Conservation (phyloP, 257 asterid genomes). For the Ajuga chamaepitys region DNA sequence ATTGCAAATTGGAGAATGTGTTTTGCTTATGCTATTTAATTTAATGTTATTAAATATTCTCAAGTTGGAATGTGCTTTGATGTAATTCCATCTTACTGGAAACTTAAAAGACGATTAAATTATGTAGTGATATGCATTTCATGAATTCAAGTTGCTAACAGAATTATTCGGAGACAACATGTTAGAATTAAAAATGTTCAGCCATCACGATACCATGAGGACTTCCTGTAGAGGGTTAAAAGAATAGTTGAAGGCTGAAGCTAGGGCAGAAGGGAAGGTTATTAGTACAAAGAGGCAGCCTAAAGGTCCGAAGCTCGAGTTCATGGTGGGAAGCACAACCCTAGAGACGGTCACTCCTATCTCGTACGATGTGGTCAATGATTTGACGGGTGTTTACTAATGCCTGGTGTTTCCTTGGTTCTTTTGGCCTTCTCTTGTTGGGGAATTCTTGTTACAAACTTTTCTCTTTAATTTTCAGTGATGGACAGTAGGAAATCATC, state of each 20-base stretch:
- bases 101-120: not conserved
- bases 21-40: too few relatives aligned
- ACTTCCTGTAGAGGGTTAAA: constrained; percentile 41
- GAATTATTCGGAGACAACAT: constrained; percentile 57
- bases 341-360: constrained; percentile 74
- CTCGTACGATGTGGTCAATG: constrained; percentile 82
- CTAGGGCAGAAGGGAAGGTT: constrained; percentile 58
- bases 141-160: constrained; percentile 50
- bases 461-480: not conserved
- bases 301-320: constrained; percentile 70
- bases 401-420: not conserved
- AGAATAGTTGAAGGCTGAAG: constrained; percentile 63
- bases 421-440: not conserved
- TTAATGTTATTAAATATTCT: too few relatives aligned
- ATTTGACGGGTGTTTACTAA: constrained; percentile 79
- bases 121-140: not conserved
- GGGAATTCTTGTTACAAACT: not conserved
- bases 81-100: too few relatives aligned
- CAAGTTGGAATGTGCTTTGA: too few relatives aligned
- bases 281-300: constrained; percentile 81
- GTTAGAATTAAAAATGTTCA: constrained; percentile 72
- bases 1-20: too few relatives aligned
- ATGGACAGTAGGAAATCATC: not conserved
- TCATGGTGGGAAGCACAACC: constrained; percentile 67
- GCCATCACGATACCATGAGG: constrained; percentile 66